Base-by-base conservation (phyloP, 352 stramenopile species). In the Pythium angustatum region DNA sequence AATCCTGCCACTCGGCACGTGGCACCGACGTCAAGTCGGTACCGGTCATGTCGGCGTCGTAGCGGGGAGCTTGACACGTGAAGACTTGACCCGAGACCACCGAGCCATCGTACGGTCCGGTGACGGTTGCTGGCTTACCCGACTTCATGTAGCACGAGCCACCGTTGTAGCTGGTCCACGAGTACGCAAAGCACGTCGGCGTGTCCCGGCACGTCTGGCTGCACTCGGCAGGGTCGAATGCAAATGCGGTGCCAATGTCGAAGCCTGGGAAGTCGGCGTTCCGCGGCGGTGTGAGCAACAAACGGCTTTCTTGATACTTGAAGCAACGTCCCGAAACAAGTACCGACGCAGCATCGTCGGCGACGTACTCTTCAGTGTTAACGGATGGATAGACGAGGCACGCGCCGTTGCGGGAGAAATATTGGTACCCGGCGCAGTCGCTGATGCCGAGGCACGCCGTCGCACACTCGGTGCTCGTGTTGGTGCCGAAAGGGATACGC, bases 111-210 rank as follows among this genome's bases (percentile, higher is more conserved):
- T 4, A 26, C 1, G 26, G 2, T 5, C 19, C 1, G 12, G 24
- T n/a, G 5, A 49, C 22, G 9, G 24, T 31, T 21, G 49, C 53
- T 2, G 53, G 36, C 21, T 49, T 49, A 24, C 22, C 31, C 14
- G 49, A 24, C 26, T 60, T 41, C 38, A 60, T 33, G 66, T 70
- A 89, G 56, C 79, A 87, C 11, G 75, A 86, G 10, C 80, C 80
- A 7, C 72, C 66, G 41, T 80, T 83, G 68, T 70, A 73, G 61
- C 75, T 73, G 14, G 44, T 82, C 81, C 80, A 87, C 1, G 77
- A 58, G 51, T 66, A 71, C 17, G 63, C 63, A 14, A 28, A 38
- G 22, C 66, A 69, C 0, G 21, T 45, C 1, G 14, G 6, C 15
- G 52, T 59, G 12, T 49, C 33, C 8, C 49, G n/a, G 36, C 52